Evolutionary conservation across 1,139 yeast genomes (phyloP).

Genomic region (Pichia sorboxylosa): DNA sequence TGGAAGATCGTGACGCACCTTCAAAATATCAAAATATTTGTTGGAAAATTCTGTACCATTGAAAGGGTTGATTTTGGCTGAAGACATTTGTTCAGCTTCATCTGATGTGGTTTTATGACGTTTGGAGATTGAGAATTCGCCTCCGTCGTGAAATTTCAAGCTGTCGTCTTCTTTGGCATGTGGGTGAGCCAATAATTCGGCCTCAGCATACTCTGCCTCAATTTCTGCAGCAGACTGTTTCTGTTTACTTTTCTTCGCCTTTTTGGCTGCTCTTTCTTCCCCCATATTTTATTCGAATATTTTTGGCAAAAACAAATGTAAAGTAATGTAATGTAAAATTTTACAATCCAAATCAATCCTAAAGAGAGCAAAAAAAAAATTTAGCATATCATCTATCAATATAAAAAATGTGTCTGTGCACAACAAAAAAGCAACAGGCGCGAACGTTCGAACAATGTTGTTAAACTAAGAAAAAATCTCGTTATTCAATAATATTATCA

Average conservation of each 20-base stretch:
- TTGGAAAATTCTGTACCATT: conserved; percentile 52
- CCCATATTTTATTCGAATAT: too few species aligned
- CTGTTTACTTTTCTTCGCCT: conserved; percentile 33
- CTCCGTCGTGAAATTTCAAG: conserved; percentile 33
- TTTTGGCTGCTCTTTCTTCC: too few species aligned
- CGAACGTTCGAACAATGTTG: too few species aligned
- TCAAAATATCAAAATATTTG: conserved; percentile 66
- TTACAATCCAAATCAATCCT: too few species aligned
- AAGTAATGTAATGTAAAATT: too few species aligned
- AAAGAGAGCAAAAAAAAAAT: too few species aligned
- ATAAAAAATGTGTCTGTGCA: too few species aligned
- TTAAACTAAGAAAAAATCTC: too few species aligned
- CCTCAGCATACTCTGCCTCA: conserved; percentile 50
- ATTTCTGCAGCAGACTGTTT: conserved; percentile 36
- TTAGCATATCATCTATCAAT: too few species aligned
- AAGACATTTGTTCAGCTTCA: conserved; percentile 57
- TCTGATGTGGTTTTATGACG: conserved; percentile 67
- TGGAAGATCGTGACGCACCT: conserved; percentile 74
- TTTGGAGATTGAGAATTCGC: conserved; percentile 42
- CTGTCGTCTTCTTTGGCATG: conserved; percentile 19
- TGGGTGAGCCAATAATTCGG: conserved; percentile 28
- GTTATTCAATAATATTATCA: too few species aligned
- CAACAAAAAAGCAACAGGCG: too few species aligned
- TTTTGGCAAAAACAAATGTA: too few species aligned
- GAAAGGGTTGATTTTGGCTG: conserved; percentile 62